Evolutionary conservation across 805 yeast species (phyloP).

Genomic region (Candida pini): DNA sequence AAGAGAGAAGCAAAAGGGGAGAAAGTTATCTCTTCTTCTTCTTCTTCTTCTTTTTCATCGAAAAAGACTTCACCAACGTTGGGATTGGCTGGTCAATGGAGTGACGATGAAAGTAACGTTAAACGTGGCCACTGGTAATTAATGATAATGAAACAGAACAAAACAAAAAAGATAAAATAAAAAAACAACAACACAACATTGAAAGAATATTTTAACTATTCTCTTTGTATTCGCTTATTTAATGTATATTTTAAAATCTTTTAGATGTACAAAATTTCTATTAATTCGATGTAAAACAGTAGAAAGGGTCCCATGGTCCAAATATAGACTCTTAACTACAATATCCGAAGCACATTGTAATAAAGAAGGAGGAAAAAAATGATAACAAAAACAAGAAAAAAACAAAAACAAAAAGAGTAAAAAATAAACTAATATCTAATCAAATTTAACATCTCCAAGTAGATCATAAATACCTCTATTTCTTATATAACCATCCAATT

Average conservation of each 20-base stretch:
- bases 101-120: slow-evolving; percentile 20
- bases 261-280: neutral
- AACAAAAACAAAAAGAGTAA: neutral
- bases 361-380: neutral
- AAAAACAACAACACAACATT: neutral
- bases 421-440: slow-evolving; percentile 3
- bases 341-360: neutral
- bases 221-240: neutral
- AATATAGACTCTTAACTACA: neutral
- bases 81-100: slow-evolving; percentile 30
- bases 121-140: slow-evolving; percentile 27
- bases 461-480: slow-evolving; percentile 77
- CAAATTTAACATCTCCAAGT: slow-evolving; percentile 38
- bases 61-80: slow-evolving; percentile 6
- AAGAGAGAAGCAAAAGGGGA: slow-evolving; percentile 26
- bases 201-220: slow-evolving; percentile 4
- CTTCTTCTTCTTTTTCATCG: slow-evolving; percentile 14
- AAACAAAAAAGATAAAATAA: neutral
- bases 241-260: neutral
- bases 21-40: neutral
- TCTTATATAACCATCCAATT: slow-evolving; percentile 77
- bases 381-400: neutral
- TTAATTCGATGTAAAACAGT: too few relatives aligned
- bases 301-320: too few relatives aligned
- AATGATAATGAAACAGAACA: neutral